Base-by-base conservation (phyloP, 441 rosid genomes). In the Viola pubescens region DNA sequence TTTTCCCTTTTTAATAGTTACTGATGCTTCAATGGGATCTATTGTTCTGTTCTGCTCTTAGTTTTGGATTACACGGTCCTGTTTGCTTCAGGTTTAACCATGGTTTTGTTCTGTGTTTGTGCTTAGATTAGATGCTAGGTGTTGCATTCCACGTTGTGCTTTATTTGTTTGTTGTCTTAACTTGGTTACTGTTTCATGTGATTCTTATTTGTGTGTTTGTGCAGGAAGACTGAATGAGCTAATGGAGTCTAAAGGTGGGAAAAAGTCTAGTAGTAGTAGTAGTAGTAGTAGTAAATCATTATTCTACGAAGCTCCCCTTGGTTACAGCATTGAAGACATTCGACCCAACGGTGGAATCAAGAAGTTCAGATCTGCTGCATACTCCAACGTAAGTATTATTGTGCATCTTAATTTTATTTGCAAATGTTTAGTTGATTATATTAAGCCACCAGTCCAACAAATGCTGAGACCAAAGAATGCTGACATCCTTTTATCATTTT, bases 241-340 rank as follows among this genome's bases (percentile, higher is more conserved):
- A 82, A 89, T 89, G 97, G 91, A 89, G 79, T 77, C 88, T 1
- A 83, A 89, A 85, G 87, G 88, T 63, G 91, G 97, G 62, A 84
- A 84, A 82, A 85, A 79, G 82, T 84, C 86, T 53, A 74, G 75
- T 58, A 81, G 81, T 79, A 76, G 73, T 74, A 73, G 80, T 78
- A 75, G 73, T 74, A 73, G 80, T 78, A 75, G 73, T 74, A 73
- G 81, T 80, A 82, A 73, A 74, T 68, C 81, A 4, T 63, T 78
- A 19, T 79, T 77, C 78, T 86, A 83, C 77, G 94, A 89, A 84
- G 94, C 97, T 76, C 91, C 97, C 52, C 94, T 89, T 38, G 94
- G 89, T 62, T 89, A 86, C 78, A 74, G 85, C 88, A 89, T 83
- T 73, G 96, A 89, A 77, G 96, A 89, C 88, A 48, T 89, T 68